Conservation (phyloP, 139 green algal genomes). For the Closterium sp. region DNA sequence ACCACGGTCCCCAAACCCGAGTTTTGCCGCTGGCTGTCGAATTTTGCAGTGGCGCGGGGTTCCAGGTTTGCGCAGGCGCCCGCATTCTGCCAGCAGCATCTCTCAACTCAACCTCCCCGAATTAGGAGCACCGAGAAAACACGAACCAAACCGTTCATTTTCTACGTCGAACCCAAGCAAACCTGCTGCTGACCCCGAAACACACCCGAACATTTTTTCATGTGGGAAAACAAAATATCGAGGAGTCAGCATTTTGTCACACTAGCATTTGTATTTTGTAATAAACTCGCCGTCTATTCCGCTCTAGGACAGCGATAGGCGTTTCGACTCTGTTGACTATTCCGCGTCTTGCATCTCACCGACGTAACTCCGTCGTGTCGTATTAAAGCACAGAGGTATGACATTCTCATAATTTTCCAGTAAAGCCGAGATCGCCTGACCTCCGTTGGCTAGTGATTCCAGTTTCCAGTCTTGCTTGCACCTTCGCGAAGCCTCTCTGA, state of each 20-base stretch:
- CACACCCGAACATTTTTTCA: neutral
- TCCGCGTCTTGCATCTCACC: neutral
- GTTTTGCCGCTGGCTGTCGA: neutral
- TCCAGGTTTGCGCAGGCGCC: neutral
- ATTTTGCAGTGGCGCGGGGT: neutral
- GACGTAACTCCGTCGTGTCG: neutral
- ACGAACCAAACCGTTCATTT: neutral
- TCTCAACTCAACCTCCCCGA: neutral
- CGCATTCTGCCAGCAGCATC: neutral
- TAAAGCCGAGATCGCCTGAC: neutral
- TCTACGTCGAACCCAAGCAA: neutral
- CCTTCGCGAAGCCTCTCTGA: neutral
- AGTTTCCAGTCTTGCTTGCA: neutral
- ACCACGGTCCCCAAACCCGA: too few relatives aligned
- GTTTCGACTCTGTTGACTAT: neutral
- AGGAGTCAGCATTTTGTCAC: neutral
- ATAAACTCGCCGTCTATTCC: neutral
- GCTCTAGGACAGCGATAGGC: neutral
- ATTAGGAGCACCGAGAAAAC: neutral
- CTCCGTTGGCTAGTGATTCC: neutral
- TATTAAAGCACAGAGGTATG: neutral
- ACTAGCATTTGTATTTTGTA: too few relatives aligned
- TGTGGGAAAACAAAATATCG: neutral
- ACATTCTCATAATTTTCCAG: neutral
- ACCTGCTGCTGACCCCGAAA: neutral